Percentiles rank a stretch among this genome's conserved stretches.
Evolutionary conservation across 768 basidiomycete species (phyloP).

Genomic region (Suillus sp.): DNA sequence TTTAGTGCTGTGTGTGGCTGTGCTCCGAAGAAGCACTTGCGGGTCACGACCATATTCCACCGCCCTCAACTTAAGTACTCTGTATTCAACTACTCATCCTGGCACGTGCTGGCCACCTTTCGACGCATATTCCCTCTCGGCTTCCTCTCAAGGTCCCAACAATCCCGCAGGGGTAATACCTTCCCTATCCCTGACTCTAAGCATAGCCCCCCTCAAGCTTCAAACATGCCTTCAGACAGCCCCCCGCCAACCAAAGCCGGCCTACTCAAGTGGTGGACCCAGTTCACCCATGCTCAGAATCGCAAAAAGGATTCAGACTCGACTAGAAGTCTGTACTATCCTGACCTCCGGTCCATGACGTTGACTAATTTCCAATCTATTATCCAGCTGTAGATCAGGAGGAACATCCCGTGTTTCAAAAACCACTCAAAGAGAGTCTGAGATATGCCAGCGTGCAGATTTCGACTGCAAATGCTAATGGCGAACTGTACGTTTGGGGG

Average conservation of each 20-base stretch:
- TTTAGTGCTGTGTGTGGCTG: conserved; percentile 9
- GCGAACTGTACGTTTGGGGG: conserved; percentile 88
- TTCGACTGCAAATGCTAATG: conserved; percentile 81
- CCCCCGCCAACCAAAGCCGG: conserved; percentile 52
- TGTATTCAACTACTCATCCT: conserved; percentile 15
- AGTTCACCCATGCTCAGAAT: conserved; percentile 67
- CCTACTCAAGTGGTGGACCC: conserved; percentile 83
- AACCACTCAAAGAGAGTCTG: conserved; percentile 80
- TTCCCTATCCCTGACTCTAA: conserved; percentile 9
- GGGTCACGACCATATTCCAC: conserved; percentile 8
- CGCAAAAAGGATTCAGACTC: conserved; percentile 57
- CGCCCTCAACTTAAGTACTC: background rate
- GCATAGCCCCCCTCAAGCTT: conserved; percentile 1
- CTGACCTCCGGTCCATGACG: conserved; percentile 5
- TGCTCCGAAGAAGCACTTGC: conserved; percentile 9
- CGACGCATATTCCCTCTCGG: conserved; percentile 6
- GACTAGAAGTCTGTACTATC: conserved; percentile 37
- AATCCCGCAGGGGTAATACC: conserved; percentile 2
- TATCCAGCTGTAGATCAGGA: conserved; percentile 34
- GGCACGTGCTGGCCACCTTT: conserved; percentile 21
- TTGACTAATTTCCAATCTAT: conserved; percentile 3
- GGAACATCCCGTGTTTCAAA: conserved; percentile 74
- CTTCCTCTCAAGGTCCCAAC: background rate
- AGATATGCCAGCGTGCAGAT: conserved; percentile 92
- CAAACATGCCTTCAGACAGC: conserved; percentile 33